A percentile compares a stretch with the other conserved stretches of the same genome.
phyloP scores from a whole-genome alignment of 2,329 filamentous ascomycete genomes.

The Cercospora beticola region DNA sequence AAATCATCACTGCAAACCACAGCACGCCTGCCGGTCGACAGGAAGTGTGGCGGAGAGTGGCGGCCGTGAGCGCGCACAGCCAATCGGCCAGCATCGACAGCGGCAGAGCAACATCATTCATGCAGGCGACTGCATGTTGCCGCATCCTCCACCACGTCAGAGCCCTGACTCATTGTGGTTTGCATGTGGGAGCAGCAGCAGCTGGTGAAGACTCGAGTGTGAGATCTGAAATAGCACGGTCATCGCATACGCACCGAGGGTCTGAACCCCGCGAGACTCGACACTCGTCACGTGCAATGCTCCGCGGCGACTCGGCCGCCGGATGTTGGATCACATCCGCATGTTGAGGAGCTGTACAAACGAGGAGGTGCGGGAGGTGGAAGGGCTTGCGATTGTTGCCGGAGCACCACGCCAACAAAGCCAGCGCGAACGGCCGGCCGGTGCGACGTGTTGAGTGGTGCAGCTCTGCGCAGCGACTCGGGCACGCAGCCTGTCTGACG shows the following conservation, averaged over 20 bases:
- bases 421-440: neutral
- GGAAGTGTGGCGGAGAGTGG: constrained; percentile 12
- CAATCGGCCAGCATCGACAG: constrained; percentile 18
- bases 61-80: constrained; percentile 13
- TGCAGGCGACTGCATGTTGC: constrained; percentile 18
- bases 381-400: neutral
- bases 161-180: constrained; percentile 18
- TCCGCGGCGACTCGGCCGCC: neutral
- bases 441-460: neutral
- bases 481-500: neutral
- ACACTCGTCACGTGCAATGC: neutral
- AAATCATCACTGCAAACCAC: neutral
- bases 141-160: constrained; percentile 5
- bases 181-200: constrained; percentile 14
- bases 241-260: neutral
- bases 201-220: neutral
- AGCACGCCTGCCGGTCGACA: neutral
- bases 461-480: neutral
- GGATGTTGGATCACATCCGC: neutral
- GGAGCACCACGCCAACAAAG: neutral
- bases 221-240: neutral
- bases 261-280: neutral
- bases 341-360: constrained; percentile 1
- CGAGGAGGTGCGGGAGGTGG: constrained; percentile 6
- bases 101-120: constrained; percentile 18